Base-by-base conservation (phyloP, 345 rosid genomes). In the Rhizophora apiculata region DNA sequence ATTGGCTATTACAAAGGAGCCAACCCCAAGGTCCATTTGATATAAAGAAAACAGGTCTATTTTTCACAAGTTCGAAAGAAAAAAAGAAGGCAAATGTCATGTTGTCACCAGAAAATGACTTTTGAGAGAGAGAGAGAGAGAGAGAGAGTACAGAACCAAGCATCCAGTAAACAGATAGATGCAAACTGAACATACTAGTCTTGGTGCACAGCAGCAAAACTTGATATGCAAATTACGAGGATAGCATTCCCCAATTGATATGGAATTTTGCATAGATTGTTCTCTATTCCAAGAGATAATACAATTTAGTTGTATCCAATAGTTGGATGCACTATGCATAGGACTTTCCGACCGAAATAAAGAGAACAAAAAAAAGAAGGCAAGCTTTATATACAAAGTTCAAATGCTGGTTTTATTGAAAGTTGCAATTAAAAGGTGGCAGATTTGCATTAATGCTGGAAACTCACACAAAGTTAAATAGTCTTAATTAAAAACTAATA, bases 11-110 rank as follows among this genome's bases (percentile, higher is more conserved):
- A 89, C 86, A 86, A 94, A 94, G 68, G 95, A 89, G 65, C 96
- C 97, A 64, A 94, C 97, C 49, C 98, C 98, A 72, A 91, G 85
- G 84, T 91, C 96, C 97, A 91, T 91, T 96, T 91, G 81, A 81
- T 24, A 74, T 24, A 76, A 68, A 74, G 16, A 56, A 30, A 69
- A 11, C 53, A 60, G 46, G 43, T 10, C 4, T 34, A 63, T 32
- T 8, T 26, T 22, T 34, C 26, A 27, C 71, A 30, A 76, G 30
- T 53, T 2, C 37, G 60, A 22, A 57, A 4, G 3, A 58, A 27
- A 6, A 30, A 4, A 48, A 57, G 4, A 30, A 30, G 0, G 31
- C 31, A 30, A 30, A 34, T 10, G 49, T 59, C 15, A 16, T 16
- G 31, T 30, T 30, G 31, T 30, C 31, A 30, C 31, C 55, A 39